Conservation (phyloP, 441 rosid species). For the Gossypium trilobum region DNA sequence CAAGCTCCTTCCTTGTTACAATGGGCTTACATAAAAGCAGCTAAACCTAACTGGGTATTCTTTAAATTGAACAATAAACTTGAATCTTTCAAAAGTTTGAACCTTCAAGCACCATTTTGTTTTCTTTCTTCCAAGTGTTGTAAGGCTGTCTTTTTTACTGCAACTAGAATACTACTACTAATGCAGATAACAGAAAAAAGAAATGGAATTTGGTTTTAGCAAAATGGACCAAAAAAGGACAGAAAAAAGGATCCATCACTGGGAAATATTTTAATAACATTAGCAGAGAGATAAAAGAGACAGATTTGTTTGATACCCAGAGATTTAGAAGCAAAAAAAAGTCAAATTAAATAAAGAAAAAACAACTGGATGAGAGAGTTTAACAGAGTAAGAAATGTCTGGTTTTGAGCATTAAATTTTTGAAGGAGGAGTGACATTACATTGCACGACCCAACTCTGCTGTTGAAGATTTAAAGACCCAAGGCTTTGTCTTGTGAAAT, state of each 20-base stretch:
- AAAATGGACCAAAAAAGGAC: not conserved
- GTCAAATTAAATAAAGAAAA: constrained; percentile 7
- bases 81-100: constrained; percentile 15
- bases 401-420: constrained; percentile 21
- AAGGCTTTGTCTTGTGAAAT: constrained; percentile 13
- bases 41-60: constrained; percentile 26
- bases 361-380: not conserved
- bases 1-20: constrained; percentile 16
- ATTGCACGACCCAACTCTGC: not conserved
- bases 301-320: constrained; percentile 13
- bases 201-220: not conserved
- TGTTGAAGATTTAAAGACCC: constrained; percentile 18
- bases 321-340: not conserved
- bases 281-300: constrained; percentile 12
- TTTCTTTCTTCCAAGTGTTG: constrained; percentile 1
- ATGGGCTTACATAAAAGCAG: constrained; percentile 9
- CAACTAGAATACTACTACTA: not conserved
- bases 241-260: not conserved
- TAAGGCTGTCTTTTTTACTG: not conserved
- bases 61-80: constrained; percentile 18
- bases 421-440: constrained; percentile 9
- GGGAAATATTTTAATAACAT: constrained; percentile 14
- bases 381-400: constrained; percentile 13
- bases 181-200: not conserved
- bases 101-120: constrained; percentile 17